These are phyloP conservation scores for Russula earlei DNA, from an alignment of 768 basidiomycete genomes.

Conservation along the genomic window DNA sequence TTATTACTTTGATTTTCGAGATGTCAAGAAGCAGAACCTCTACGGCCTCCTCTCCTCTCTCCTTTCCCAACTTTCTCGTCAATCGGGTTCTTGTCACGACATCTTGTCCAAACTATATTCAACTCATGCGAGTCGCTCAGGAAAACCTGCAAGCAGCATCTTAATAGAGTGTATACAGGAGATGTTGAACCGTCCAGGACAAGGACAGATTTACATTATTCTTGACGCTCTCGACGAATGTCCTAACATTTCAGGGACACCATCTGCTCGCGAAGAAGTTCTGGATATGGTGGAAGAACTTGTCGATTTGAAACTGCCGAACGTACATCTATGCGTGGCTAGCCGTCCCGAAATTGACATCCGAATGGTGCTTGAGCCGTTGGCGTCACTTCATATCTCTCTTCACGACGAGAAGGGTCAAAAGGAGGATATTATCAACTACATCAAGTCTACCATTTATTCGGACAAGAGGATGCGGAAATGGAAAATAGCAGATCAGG, in stretches of 20 bases:
- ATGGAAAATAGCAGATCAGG: neutral
- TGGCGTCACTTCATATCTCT: neutral
- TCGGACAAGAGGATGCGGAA: neutral
- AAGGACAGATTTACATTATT: neutral
- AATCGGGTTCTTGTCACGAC: neutral
- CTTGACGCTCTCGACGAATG: neutral
- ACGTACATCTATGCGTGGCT: neutral
- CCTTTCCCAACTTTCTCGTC: neutral
- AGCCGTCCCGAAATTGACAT: neutral
- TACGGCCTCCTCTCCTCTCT: neutral
- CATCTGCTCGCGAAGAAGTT: neutral
- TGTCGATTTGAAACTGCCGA: neutral
- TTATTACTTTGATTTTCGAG: neutral
- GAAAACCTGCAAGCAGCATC: neutral
- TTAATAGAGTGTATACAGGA: neutral
- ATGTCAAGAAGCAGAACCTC: neutral
- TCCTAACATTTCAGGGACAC: neutral
- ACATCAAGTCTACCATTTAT: neutral
- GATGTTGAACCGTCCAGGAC: neutral
- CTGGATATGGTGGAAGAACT: neutral
- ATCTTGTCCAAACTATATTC: neutral
- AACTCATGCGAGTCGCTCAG: neutral
- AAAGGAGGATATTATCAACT: neutral
- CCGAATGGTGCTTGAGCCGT: neutral
- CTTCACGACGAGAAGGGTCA: neutral